Percentiles rank a stretch among this genome's conserved stretches.
These are phyloP conservation scores for Purshia tridentata DNA, from an alignment of 306 rosid genomes.

Conservation along the genomic window DNA sequence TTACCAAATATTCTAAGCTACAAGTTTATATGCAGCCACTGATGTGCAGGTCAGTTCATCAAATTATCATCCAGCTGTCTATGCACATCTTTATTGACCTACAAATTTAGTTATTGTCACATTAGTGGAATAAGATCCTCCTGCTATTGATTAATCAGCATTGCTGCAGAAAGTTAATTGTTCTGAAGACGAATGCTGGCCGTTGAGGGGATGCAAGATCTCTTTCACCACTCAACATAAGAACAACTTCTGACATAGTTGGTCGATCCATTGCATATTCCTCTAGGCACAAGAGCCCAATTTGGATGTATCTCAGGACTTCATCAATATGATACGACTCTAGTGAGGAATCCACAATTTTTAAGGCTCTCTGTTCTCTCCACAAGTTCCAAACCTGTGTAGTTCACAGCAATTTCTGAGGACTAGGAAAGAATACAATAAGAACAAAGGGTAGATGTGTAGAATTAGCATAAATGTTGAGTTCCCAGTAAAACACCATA, in stretches of 20 bases:
- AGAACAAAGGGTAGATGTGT: background rate
- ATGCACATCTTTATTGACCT: background rate
- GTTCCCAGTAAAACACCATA: conserved; percentile 20
- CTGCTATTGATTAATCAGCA: background rate
- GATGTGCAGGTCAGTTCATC: too few species aligned
- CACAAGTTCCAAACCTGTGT: conserved; percentile 56
- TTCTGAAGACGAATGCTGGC: conserved; percentile 17
- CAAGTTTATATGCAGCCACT: too few species aligned
- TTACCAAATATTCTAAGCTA: too few species aligned
- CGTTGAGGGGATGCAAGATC: conserved; percentile 14
- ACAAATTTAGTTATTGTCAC: conserved; percentile 8
- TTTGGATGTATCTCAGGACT: conserved; percentile 57
- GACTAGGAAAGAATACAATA: background rate
- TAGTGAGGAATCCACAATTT: conserved; percentile 41
- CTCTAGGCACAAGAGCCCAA: conserved; percentile 63
- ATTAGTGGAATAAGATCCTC: background rate
- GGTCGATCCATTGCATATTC: conserved; percentile 59
- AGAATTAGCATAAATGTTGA: background rate
- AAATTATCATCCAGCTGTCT: too few species aligned
- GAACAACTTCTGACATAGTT: conserved; percentile 53
- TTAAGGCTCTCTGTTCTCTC: conserved; percentile 40
- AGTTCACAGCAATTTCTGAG: background rate
- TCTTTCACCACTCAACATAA: conserved; percentile 48
- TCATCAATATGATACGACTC: conserved; percentile 29
- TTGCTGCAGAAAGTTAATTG: background rate